Evolutionary conservation across 768 basidiomycete genomes (phyloP).

Genomic region (Boletus insuetus): DNA sequence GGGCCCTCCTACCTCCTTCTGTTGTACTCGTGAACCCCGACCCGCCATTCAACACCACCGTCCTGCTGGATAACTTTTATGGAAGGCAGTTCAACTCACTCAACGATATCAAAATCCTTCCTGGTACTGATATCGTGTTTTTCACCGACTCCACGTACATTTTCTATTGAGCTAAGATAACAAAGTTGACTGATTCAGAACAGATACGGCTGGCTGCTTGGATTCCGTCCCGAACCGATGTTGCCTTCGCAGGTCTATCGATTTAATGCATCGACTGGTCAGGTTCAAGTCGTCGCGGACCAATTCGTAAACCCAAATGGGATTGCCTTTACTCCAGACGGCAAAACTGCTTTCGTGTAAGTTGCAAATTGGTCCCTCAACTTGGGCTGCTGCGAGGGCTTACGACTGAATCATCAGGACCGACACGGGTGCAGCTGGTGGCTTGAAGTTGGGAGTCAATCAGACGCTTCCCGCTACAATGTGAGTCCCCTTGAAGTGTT

Average conservation of each 20-base stretch:
- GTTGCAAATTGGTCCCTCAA: constrained; percentile 9
- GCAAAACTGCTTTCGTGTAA: constrained; percentile 63
- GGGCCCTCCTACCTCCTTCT: constrained; percentile 59
- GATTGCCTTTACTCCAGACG: constrained; percentile 65
- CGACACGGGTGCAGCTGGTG: constrained; percentile 37
- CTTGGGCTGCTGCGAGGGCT: not conserved
- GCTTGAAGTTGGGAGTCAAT: constrained; percentile 44
- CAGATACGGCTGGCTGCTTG: constrained; percentile 63
- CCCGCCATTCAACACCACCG: constrained; percentile 62
- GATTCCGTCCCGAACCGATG: constrained; percentile 64
- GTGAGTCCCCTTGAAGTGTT: constrained; percentile 38
- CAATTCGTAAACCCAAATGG: constrained; percentile 76
- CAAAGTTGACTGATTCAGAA: not conserved
- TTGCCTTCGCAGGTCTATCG: constrained; percentile 78
- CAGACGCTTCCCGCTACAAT: constrained; percentile 67
- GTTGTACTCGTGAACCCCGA: constrained; percentile 63
- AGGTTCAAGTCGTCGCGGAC: constrained; percentile 71
- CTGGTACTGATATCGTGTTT: constrained; percentile 61
- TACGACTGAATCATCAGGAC: constrained; percentile 22
- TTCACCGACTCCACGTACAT: constrained; percentile 74
- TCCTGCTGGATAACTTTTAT: constrained; percentile 75
- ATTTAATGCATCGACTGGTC: constrained; percentile 59
- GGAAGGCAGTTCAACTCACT: constrained; percentile 82
- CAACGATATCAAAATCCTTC: constrained; percentile 77
- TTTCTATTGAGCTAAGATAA: not conserved